These are phyloP conservation scores for Fistulinella cinereoalba DNA, from an alignment of 1,284 basidiomycete genomes.

Conservation along the genomic window DNA sequence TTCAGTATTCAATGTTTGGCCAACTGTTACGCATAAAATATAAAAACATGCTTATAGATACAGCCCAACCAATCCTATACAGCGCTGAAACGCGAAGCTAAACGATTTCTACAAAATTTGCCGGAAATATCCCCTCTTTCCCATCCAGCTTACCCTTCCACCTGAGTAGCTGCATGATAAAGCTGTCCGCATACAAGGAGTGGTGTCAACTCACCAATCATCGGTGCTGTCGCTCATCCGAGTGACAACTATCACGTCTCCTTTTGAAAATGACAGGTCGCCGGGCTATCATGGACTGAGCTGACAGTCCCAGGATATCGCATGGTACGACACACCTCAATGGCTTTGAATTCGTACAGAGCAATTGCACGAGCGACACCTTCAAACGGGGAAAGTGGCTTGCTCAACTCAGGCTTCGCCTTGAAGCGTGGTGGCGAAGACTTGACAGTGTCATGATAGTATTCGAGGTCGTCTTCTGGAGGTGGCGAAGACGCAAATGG, in stretches of 20 bases:
- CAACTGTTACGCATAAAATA: too few species aligned
- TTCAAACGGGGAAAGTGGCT: constrained; percentile 49
- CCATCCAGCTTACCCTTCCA: constrained; percentile 62
- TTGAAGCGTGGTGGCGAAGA: constrained; percentile 36
- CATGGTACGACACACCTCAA: constrained; percentile 48
- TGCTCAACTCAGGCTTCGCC: constrained; percentile 49
- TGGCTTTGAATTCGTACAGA: constrained; percentile 72
- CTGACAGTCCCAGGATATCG: constrained; percentile 1
- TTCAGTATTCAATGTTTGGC: too few species aligned
- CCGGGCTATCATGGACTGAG: constrained; percentile 48
- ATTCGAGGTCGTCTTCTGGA: constrained; percentile 17
- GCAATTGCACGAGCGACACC: constrained; percentile 76
- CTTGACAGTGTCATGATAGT: constrained; percentile 4
- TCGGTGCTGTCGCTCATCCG: constrained; percentile 74
- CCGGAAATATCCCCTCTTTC: constrained; percentile 56
- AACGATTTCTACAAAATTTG: constrained; percentile 61
- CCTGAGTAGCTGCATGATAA: constrained; percentile 41
- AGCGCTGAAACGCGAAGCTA: constrained; percentile 25
- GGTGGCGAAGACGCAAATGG: constrained; percentile 29
- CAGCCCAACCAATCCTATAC: constrained; percentile 4
- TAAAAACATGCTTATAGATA: too few species aligned
- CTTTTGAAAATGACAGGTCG: constrained; percentile 83
- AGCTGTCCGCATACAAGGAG: not conserved
- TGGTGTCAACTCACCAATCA: constrained; percentile 59
- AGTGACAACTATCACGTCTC: constrained; percentile 75